Percentiles rank a stretch among this genome's conserved stretches.
These are phyloP conservation scores for Glarea lozoyensis DNA, from an alignment of 495 filamentous ascomycete genomes.

Conservation along the genomic window DNA sequence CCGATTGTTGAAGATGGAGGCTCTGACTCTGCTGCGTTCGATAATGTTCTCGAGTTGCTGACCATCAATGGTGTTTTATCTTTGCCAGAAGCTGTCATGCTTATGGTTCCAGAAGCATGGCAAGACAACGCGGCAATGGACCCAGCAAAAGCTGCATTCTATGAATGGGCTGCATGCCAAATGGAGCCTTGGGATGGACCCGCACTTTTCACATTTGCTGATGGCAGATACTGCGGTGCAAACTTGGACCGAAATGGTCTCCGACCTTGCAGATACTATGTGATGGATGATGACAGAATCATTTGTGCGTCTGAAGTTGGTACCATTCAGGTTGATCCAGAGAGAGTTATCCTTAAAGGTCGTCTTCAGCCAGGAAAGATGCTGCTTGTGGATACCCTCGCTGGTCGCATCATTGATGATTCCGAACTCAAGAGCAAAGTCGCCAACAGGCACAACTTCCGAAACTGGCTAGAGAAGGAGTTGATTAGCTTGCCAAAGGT, in stretches of 20 bases:
- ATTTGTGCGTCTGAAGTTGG: constrained; percentile 98
- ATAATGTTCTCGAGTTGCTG: constrained; percentile 93
- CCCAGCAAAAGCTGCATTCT: constrained; percentile 94
- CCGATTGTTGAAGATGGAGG: constrained; percentile 96
- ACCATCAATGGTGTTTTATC: constrained; percentile 97
- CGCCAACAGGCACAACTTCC: constrained; percentile 76
- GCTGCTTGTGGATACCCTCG: constrained; percentile 93
- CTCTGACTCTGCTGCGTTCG: constrained; percentile 96
- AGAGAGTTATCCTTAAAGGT: constrained; percentile 88
- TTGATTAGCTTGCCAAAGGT: constrained; percentile 77
- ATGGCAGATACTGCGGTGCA: constrained; percentile 95
- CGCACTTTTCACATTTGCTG: constrained; percentile 95
- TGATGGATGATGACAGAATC: constrained; percentile 96
- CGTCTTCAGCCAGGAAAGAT: constrained; percentile 94
- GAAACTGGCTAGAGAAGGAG: constrained; percentile 79
- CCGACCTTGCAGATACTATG: constrained; percentile 95
- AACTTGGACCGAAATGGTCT: constrained; percentile 98
- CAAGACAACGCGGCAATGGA: constrained; percentile 91
- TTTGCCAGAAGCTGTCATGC: constrained; percentile 94
- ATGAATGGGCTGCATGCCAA: constrained; percentile 98
- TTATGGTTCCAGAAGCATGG: constrained; percentile 99
- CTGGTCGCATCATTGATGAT: constrained; percentile 94
- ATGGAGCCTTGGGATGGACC: constrained; percentile 99
- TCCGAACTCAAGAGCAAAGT: constrained; percentile 88
- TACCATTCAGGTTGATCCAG: constrained; percentile 85